Evolutionary conservation across 768 basidiomycete genomes (phyloP).

Genomic region (Rhodotorula diobovata): DNA sequence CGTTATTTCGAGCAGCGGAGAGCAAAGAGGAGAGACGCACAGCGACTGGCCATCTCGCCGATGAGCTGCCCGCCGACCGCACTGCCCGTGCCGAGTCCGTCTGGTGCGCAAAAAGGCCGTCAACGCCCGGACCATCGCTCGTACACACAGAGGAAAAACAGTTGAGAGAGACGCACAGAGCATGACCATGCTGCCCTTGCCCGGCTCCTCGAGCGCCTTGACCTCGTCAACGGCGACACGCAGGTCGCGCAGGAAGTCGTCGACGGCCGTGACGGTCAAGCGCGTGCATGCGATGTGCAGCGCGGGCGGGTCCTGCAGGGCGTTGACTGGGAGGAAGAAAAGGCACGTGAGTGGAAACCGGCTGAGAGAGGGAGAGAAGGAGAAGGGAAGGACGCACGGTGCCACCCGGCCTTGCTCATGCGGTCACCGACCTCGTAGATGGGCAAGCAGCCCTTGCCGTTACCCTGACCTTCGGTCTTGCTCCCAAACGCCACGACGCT

Average conservation of each 20-base stretch:
- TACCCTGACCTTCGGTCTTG: conserved; percentile 48
- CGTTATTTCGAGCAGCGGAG: too few species aligned
- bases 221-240: conserved; percentile 70
- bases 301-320: conserved; percentile 68
- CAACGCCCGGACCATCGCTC: background rate
- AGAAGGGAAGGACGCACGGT: conserved; percentile 46
- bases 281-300: conserved; percentile 91
- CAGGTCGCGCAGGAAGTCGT: conserved; percentile 77
- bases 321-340: conserved; percentile 57
- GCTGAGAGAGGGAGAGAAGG: background rate
- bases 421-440: conserved; percentile 80
- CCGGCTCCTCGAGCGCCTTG: conserved; percentile 54
- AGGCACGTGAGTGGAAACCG: background rate
- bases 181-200: conserved; percentile 78
- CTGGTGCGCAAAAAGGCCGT: background rate
- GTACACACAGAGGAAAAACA: background rate
- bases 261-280: conserved; percentile 69
- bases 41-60: conserved; percentile 30
- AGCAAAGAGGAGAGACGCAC: conserved; percentile 13
- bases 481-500: conserved; percentile 85
- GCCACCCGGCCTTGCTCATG: conserved; percentile 84
- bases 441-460: conserved; percentile 52
- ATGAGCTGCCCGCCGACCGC: conserved; percentile 31
- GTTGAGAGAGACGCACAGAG: conserved; percentile 51
- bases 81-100: conserved; percentile 34